phyloP scores from a whole-genome alignment of 345 rosid genomes.

The Syzygium aqueum region DNA sequence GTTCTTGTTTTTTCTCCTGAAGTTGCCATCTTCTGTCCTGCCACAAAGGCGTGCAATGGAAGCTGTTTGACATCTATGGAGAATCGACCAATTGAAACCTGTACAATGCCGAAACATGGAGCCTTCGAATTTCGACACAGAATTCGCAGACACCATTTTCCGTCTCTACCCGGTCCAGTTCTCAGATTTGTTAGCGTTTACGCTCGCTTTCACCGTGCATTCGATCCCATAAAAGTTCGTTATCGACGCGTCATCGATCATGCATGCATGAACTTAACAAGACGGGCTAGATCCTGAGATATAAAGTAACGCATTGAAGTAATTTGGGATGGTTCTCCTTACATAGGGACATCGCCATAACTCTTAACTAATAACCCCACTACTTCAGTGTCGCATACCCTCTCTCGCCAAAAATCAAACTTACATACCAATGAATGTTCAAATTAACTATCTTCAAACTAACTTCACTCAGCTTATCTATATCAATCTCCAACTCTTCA shows the following conservation, averaged over 20 bases:
- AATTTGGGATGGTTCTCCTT: neutral
- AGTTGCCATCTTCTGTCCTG: neutral
- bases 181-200: no score
- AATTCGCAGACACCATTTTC: neutral
- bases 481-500: neutral
- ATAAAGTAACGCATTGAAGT: neutral
- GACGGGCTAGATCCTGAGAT: neutral
- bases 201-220: neutral
- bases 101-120: no score
- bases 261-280: neutral
- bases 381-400: neutral
- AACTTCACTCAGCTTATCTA: neutral
- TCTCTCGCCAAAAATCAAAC: neutral
- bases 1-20: neutral
- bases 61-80: neutral
- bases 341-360: neutral
- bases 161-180: neutral
- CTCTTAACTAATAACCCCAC: neutral
- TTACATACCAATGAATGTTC: neutral
- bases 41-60: neutral
- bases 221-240: neutral
- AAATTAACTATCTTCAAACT: neutral
- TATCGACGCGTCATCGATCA: neutral
- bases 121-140: neutral
- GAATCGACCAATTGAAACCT: neutral